These are phyloP conservation scores for Sugiyamaella paludigena DNA, from an alignment of 1,139 yeast species.

Conservation along the genomic window DNA sequence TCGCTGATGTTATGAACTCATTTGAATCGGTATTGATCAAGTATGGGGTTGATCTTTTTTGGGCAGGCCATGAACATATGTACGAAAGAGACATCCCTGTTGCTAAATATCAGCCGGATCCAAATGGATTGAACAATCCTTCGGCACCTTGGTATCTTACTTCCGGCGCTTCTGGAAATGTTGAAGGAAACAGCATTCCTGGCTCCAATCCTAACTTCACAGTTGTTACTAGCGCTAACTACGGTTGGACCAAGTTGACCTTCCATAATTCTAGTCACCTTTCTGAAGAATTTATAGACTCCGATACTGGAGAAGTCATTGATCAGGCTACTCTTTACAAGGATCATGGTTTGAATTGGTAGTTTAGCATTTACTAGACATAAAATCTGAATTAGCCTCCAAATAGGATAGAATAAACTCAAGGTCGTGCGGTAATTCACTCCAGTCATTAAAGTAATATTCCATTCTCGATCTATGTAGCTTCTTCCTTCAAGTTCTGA, in stretches of 20 bases:
- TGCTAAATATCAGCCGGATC: slow-evolving; percentile 20
- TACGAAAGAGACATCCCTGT: slow-evolving; percentile 23
- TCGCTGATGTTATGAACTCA: slow-evolving; percentile 23
- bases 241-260: slow-evolving; percentile 23
- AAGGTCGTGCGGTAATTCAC: too few species aligned
- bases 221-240: slow-evolving; percentile 14
- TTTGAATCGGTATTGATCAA: slow-evolving; percentile 26
- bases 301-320: slow-evolving; percentile 20
- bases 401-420: too few species aligned
- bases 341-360: slow-evolving; percentile 16
- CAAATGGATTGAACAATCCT: slow-evolving; percentile 26
- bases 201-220: slow-evolving; percentile 16
- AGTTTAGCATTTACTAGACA: too few species aligned
- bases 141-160: slow-evolving; percentile 26
- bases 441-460: too few species aligned
- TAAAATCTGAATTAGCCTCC: too few species aligned
- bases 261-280: slow-evolving; percentile 25
- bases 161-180: slow-evolving; percentile 25
- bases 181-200: slow-evolving; percentile 20
- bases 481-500: too few species aligned
- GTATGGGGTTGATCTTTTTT: slow-evolving; percentile 26
- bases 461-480: too few species aligned
- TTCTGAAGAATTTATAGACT: slow-evolving; percentile 21
- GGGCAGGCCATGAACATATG: slow-evolving; percentile 23
- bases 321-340: slow-evolving; percentile 24